Conservation (phyloP, 495 filamentous ascomycete genomes). For the Aspergillus baeticus region DNA sequence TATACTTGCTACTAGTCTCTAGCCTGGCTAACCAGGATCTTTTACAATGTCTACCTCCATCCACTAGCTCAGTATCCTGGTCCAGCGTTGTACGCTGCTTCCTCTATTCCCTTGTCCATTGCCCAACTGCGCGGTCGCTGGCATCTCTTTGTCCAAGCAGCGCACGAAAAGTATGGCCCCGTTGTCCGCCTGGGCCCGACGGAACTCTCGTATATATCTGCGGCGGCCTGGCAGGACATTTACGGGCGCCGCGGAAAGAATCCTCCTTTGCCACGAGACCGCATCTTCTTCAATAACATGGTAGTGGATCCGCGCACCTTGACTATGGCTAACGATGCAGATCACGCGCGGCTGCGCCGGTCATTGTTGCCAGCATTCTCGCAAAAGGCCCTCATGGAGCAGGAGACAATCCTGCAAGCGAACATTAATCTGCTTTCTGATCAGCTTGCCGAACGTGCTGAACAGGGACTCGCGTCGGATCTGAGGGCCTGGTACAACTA, state of each 20-base stretch:
- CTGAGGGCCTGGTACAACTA: constrained; percentile 39
- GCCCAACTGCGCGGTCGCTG: not conserved
- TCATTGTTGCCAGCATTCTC: constrained; percentile 51
- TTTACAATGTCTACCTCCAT: not conserved
- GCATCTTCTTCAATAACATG: too few species aligned
- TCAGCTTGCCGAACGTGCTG: constrained; percentile 25
- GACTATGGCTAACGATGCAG: not conserved
- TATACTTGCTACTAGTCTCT: too few species aligned
- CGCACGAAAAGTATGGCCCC: constrained; percentile 43
- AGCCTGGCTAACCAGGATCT: too few species aligned
- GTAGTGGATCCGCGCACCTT: too few species aligned
- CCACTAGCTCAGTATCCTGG: not conserved
- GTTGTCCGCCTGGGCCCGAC: constrained; percentile 53
- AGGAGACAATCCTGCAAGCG: constrained; percentile 44
- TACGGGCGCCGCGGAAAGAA: not conserved
- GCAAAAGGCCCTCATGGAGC: constrained; percentile 44
- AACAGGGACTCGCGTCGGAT: constrained; percentile 23
- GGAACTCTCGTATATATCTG: constrained; percentile 22
- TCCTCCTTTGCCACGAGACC: too few species aligned
- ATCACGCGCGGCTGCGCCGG: constrained; percentile 38
- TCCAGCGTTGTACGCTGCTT: not conserved
- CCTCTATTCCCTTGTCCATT: not conserved
- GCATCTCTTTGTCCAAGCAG: not conserved
- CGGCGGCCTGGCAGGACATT: constrained; percentile 3
- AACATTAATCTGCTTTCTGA: constrained; percentile 41